Percentiles rank a stretch among this genome's conserved stretches.
These are phyloP conservation scores for Cornus kousa DNA, from an alignment of 148 eudicot species.

Conservation along the genomic window DNA sequence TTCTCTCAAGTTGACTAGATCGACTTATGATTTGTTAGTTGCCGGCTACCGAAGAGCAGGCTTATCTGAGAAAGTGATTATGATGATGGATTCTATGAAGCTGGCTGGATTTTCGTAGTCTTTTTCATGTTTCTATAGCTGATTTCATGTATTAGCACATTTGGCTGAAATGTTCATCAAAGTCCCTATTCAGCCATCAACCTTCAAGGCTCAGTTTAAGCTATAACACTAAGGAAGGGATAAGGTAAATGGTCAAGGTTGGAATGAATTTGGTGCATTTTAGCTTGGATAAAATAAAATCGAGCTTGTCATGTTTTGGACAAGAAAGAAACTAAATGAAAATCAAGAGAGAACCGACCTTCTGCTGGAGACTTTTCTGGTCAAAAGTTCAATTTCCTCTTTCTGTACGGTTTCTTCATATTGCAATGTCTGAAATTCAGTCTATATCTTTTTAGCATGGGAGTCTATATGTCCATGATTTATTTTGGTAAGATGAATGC, in stretches of 20 bases:
- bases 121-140: conserved; percentile 10
- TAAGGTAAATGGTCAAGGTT: neutral
- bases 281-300: neutral
- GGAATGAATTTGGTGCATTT: neutral
- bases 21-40: conserved; percentile 40
- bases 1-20: conserved; percentile 33
- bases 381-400: neutral
- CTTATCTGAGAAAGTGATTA: conserved; percentile 27
- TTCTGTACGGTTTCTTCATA: neutral
- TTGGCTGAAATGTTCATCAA: neutral
- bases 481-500: neutral
- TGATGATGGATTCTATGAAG: conserved; percentile 27
- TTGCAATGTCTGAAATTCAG: neutral
- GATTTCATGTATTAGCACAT: neutral
- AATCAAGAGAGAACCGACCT: neutral
- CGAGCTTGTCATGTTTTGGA: neutral
- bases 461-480: neutral
- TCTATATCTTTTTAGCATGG: neutral
- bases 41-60: conserved; percentile 45
- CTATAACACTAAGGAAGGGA: neutral
- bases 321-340: neutral
- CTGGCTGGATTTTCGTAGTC: conserved; percentile 13
- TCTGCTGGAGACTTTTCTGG: neutral
- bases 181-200: neutral
- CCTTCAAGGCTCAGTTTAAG: neutral